Evolutionary conservation across 306 rosid species (phyloP).

Genomic region (Prunus fruticosa): DNA sequence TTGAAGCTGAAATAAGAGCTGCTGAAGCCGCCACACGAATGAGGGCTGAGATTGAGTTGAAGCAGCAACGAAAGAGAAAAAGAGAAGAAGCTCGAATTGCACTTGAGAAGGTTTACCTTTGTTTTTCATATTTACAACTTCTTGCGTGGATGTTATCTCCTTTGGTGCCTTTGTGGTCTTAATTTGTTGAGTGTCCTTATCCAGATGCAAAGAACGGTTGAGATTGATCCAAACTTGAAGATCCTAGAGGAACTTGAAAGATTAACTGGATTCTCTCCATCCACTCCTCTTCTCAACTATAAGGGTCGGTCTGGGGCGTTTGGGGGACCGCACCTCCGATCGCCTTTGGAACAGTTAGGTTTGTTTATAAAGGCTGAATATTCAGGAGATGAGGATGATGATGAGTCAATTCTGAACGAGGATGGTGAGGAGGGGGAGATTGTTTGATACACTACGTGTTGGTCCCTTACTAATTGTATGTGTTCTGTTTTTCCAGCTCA

Average conservation of each 20-base stretch:
- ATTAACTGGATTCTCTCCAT: constrained; percentile 50
- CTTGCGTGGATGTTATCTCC: neutral
- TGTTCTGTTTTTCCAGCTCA: constrained; percentile 20
- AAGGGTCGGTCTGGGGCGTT: constrained; percentile 29
- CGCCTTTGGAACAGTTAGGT: constrained; percentile 75
- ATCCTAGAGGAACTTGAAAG: constrained; percentile 59
- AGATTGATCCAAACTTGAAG: constrained; percentile 58
- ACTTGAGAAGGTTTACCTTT: constrained; percentile 53
- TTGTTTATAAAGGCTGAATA: constrained; percentile 68
- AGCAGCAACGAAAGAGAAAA: constrained; percentile 60
- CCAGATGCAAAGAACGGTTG: constrained; percentile 71
- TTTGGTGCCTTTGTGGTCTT: neutral
- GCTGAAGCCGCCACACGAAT: constrained; percentile 60
- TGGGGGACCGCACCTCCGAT: constrained; percentile 20
- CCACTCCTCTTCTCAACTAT: constrained; percentile 19
- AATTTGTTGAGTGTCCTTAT: neutral
- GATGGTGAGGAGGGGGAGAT: constrained; percentile 72
- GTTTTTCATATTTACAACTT: neutral
- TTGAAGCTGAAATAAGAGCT: constrained; percentile 74
- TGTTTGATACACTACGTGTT: neutral
- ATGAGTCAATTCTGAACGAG: constrained; percentile 34
- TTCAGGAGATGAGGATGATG: constrained; percentile 52
- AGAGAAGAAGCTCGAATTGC: constrained; percentile 86
- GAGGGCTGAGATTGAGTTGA: constrained; percentile 51
- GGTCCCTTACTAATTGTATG: neutral